Conservation (phyloP, 805 yeast genomes). For the Saccharomycopsis sp. region DNA sequence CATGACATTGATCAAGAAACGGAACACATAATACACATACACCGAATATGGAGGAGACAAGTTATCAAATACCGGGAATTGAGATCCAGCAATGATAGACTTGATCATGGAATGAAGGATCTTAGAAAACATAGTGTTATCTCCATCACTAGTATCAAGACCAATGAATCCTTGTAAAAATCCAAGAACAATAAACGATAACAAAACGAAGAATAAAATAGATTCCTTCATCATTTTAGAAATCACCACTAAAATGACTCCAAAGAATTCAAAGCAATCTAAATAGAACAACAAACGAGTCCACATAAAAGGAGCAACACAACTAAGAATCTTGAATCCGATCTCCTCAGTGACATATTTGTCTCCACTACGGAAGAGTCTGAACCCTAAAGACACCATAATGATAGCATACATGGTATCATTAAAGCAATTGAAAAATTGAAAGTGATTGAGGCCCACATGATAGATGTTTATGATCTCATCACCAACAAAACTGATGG, state of each 20-base stretch:
- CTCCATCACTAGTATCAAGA: slow-evolving; percentile 81
- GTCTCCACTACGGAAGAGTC: slow-evolving; percentile 33
- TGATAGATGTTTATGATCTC: slow-evolving; percentile 67
- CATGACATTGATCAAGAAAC: slow-evolving; percentile 70
- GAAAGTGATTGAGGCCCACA: slow-evolving; percentile 62
- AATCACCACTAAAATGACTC: slow-evolving; percentile 26
- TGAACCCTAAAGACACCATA: slow-evolving; percentile 44
- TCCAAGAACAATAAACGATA: slow-evolving; percentile 65
- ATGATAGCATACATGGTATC: slow-evolving; percentile 58
- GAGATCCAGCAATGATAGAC: slow-evolving; percentile 69
- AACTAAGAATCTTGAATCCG: slow-evolving; percentile 51
- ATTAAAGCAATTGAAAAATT: slow-evolving; percentile 75
- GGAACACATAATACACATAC: slow-evolving; percentile 66
- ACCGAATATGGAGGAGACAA: slow-evolving; percentile 84
- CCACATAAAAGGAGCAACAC: slow-evolving; percentile 71
- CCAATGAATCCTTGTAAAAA: slow-evolving; percentile 85
- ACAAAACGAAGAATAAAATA: slow-evolving; percentile 66
- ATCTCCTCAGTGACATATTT: slow-evolving; percentile 23
- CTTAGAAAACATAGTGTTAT: slow-evolving; percentile 59
- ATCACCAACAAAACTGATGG: slow-evolving; percentile 59
- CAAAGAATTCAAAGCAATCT: slow-evolving; percentile 56
- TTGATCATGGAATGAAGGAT: slow-evolving; percentile 59
- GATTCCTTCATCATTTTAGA: slow-evolving; percentile 86
- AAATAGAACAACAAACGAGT: slow-evolving; percentile 53
- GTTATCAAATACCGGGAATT: slow-evolving; percentile 59